Conservation (phyloP, 108 stramenopile genomes). For the Stephanodiscus minutulus region DNA sequence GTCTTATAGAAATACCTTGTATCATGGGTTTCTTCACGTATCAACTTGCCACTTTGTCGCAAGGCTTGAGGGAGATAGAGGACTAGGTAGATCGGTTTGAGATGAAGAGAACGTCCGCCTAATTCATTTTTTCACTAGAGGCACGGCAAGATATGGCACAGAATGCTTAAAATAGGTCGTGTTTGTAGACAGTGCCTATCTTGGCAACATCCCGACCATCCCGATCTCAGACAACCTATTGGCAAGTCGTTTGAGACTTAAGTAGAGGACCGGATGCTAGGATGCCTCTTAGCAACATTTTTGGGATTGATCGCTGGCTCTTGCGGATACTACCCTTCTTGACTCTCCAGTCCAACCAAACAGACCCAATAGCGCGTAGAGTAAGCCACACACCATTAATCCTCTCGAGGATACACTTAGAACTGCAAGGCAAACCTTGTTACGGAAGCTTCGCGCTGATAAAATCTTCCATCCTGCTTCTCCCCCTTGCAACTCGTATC, state of each 20-base stretch:
- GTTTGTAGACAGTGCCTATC: background rate
- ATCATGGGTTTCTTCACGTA: slow-evolving; percentile 89
- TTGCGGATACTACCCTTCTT: slow-evolving; percentile 3
- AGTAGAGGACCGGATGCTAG: background rate
- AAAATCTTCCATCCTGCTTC: background rate
- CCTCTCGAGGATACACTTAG: slow-evolving; percentile 32
- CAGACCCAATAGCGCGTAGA: slow-evolving; percentile 32
- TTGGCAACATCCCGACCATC: background rate
- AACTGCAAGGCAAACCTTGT: slow-evolving; percentile 24
- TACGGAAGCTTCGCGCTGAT: slow-evolving; percentile 10
- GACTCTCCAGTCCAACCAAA: slow-evolving; percentile 23
- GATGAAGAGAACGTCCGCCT: too few relatives aligned
- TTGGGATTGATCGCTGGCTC: background rate
- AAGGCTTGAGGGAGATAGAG: slow-evolving; percentile 72
- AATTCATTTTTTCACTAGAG: background rate
- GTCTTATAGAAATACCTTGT: slow-evolving; percentile 71
- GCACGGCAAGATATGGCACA: background rate
- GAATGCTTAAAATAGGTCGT: background rate
- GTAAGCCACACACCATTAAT: slow-evolving; percentile 19
- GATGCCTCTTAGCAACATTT: background rate
- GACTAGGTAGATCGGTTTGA: slow-evolving; percentile 25
- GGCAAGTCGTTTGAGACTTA: background rate
- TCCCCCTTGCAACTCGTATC: slow-evolving; percentile 14
- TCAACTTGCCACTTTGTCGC: slow-evolving; percentile 73
- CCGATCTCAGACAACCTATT: background rate